These are phyloP conservation scores for Trichophyton benhamiae DNA, from an alignment of 2,329 filamentous ascomycete genomes.

Conservation along the genomic window DNA sequence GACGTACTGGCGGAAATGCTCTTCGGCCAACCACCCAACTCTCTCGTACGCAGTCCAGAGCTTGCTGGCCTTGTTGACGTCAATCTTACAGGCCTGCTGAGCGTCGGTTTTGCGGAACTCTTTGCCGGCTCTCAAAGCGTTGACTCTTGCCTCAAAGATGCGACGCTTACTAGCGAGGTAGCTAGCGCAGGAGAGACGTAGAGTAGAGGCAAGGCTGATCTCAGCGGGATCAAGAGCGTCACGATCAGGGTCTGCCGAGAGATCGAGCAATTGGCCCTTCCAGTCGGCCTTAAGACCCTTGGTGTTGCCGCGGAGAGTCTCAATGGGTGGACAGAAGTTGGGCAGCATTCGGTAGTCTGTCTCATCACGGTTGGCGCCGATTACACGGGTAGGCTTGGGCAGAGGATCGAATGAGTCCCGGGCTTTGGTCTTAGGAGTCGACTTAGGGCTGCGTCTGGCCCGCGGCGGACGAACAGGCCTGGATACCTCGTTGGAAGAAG, in stretches of 20 bases:
- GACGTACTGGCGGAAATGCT: slow-evolving; percentile 37
- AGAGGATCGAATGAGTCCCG: slow-evolving; percentile 28
- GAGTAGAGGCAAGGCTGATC: slow-evolving; percentile 58
- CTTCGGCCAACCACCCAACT: slow-evolving; percentile 64
- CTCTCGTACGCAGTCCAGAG: slow-evolving; percentile 81
- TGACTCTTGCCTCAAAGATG: slow-evolving; percentile 68
- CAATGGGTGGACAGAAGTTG: slow-evolving; percentile 59
- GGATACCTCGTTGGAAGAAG: slow-evolving; percentile 21
- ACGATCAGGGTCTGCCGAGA: slow-evolving; percentile 58
- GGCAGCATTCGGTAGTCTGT: slow-evolving; percentile 62
- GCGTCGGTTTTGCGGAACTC: slow-evolving; percentile 92
- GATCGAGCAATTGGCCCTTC: slow-evolving; percentile 69
- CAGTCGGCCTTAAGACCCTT: slow-evolving; percentile 74
- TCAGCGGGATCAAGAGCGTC: slow-evolving; percentile 67
- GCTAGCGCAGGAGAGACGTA: slow-evolving; percentile 73
- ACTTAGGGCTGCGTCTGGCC: slow-evolving; percentile 30
- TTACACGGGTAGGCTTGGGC: slow-evolving; percentile 33
- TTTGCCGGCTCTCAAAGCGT: slow-evolving; percentile 55
- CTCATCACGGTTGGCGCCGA: slow-evolving; percentile 60
- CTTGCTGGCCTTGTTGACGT: slow-evolving; percentile 94
- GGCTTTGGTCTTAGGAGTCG: slow-evolving; percentile 30
- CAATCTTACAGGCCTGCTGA: slow-evolving; percentile 93
- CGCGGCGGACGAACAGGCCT: slow-evolving; percentile 16
- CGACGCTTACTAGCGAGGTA: slow-evolving; percentile 89
- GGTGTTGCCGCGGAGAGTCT: slow-evolving; percentile 51